phyloP scores from a whole-genome alignment of 768 basidiomycete genomes.

The Zangia roseola region DNA sequence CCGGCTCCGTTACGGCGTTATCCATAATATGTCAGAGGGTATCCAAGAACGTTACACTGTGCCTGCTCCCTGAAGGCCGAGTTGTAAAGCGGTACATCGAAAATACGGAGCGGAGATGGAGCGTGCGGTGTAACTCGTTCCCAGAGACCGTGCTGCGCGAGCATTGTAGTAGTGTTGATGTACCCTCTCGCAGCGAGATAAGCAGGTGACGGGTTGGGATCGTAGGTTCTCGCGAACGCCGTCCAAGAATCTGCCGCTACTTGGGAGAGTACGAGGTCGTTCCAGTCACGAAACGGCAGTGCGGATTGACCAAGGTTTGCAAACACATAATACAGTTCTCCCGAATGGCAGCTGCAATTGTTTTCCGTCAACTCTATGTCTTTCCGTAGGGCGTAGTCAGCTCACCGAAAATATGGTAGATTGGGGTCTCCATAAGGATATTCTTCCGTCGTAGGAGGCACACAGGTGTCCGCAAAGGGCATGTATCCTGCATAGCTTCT shows the following conservation, averaged over 20 bases:
- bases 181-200: slow-evolving; percentile 46
- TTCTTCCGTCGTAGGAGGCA: slow-evolving; percentile 39
- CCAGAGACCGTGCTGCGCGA: neutral
- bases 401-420: slow-evolving; percentile 44
- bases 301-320: slow-evolving; percentile 38
- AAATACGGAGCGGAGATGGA: neutral
- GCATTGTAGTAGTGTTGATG: slow-evolving; percentile 14
- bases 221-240: slow-evolving; percentile 44
- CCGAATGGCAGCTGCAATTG: slow-evolving; percentile 27
- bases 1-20: too few relatives aligned
- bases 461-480: slow-evolving; percentile 44
- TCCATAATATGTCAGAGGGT: slow-evolving; percentile 3
- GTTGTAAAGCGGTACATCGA: slow-evolving; percentile 6
- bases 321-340: slow-evolving; percentile 33
- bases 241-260: slow-evolving; percentile 45
- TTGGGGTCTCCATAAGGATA: slow-evolving; percentile 48
- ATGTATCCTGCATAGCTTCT: slow-evolving; percentile 45
- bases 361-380: neutral
- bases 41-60: slow-evolving; percentile 8
- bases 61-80: slow-evolving; percentile 3
- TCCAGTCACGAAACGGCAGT: slow-evolving; percentile 44
- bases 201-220: slow-evolving; percentile 44
- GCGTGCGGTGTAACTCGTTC: neutral
- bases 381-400: too few relatives aligned
- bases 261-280: slow-evolving; percentile 46